Evolutionary conservation across 305 asterid species (phyloP).

Genomic region (Ruellia speciosa): DNA sequence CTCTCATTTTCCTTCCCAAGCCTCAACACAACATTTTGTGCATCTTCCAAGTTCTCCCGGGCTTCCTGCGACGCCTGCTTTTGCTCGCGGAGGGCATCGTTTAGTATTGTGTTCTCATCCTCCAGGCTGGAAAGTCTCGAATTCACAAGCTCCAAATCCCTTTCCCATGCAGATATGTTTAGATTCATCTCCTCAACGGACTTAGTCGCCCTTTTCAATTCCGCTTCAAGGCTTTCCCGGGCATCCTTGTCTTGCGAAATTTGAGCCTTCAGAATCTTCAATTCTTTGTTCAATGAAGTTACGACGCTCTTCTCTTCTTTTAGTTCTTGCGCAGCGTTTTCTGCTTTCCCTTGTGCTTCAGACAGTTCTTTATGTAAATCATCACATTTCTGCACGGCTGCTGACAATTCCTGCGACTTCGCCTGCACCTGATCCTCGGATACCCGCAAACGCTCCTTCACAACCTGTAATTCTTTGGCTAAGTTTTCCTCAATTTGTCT

Average conservation of each 20-base stretch:
- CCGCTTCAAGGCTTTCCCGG: constrained; percentile 38
- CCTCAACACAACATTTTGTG: constrained; percentile 46
- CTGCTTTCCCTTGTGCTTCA: constrained; percentile 40
- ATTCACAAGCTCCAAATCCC: constrained; percentile 48
- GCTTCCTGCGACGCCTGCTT: constrained; percentile 42
- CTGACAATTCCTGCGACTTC: constrained; percentile 37
- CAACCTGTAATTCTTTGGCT: constrained; percentile 39
- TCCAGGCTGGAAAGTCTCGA: constrained; percentile 44
- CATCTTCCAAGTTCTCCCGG: constrained; percentile 73
- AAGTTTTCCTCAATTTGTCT: constrained; percentile 30
- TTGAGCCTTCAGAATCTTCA: constrained; percentile 41
- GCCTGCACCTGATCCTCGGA: constrained; percentile 35
- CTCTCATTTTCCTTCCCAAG: constrained; percentile 59
- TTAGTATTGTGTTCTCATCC: constrained; percentile 47
- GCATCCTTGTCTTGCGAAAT: constrained; percentile 38
- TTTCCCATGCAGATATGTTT: constrained; percentile 32
- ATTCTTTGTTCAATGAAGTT: constrained; percentile 40
- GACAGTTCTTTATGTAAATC: constrained; percentile 48
- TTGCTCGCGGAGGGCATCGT: constrained; percentile 51
- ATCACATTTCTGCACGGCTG: constrained; percentile 31
- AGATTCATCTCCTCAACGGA: constrained; percentile 50
- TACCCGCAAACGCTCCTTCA: constrained; percentile 39
- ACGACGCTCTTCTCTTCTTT: constrained; percentile 37
- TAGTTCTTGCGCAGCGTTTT: constrained; percentile 36
- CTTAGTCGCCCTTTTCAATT: constrained; percentile 43